Evolutionary conservation across 2,329 filamentous ascomycete species (phyloP).

Genomic region (Zalaria sp.): DNA sequence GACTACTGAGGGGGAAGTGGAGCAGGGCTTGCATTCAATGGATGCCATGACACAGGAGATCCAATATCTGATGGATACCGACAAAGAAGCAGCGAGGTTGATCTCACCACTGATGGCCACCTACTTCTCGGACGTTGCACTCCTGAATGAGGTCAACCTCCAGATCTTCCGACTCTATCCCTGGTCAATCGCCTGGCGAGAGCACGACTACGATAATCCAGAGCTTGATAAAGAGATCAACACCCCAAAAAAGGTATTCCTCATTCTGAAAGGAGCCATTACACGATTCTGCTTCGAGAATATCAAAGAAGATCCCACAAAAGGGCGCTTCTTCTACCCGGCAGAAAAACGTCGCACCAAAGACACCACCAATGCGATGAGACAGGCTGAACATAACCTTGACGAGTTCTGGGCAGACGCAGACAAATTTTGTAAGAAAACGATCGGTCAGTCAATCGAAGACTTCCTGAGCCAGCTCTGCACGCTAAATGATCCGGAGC

Average conservation of each 20-base stretch:
- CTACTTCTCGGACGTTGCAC: slow-evolving; percentile 14
- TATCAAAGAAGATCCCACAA: no score
- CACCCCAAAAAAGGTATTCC: no score
- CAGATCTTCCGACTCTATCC: slow-evolving; percentile 7
- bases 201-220: no score
- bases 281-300: no score
- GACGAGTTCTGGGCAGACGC: slow-evolving; percentile 32
- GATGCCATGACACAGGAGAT: slow-evolving; percentile 11
- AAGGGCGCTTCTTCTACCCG: slow-evolving; percentile 30
- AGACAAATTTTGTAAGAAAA: slow-evolving; percentile 1
- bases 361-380: slow-evolving; percentile 30
- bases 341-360: slow-evolving; percentile 32
- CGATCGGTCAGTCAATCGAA: no score
- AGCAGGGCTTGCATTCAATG: slow-evolving; percentile 9
- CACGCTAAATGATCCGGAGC: no score
- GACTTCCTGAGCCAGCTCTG: no score
- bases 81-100: slow-evolving; percentile 9
- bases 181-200: slow-evolving; percentile 1
- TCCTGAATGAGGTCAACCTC: slow-evolving; percentile 11
- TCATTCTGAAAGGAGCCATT: no score
- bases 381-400: slow-evolving; percentile 32
- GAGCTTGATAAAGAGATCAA: no score
- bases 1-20: slow-evolving; percentile 1
- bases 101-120: slow-evolving; percentile 11
- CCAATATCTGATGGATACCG: slow-evolving; percentile 15